Base-by-base conservation (phyloP, 2,329 filamentous ascomycete species). In the Curvularia spicifera region DNA sequence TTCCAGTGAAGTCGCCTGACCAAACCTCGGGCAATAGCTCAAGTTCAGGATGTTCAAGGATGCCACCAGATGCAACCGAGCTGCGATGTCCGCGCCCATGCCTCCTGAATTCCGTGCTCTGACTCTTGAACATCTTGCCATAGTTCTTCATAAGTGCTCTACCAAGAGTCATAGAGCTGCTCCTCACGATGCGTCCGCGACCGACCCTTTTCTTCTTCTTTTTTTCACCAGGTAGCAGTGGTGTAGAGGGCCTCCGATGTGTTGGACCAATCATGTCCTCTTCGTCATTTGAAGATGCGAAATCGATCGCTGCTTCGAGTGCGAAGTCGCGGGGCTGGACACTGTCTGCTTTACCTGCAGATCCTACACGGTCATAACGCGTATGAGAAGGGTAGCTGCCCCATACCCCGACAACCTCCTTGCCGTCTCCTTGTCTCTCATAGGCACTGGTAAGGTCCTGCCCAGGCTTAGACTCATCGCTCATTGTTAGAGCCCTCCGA, bases 151-250 rank as follows among this genome's bases (percentile, higher is more conserved):
- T 59, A 22, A 82, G 73, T 1, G 61, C 68, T 15, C 74, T 76
- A 5, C 76, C 73, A 54, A 81, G 78, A 0, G 73, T 79, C 70
- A 79, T 76, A 1, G 78, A 79, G 28, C 72, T 71, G 47, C 76
- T 78, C 78, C 89, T 91, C 22, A 91, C 83, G 39, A 87, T 87
- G 64, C 91, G 87, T 55, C 84, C 82, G 60, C 87, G 88, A 46
- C 85, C 85, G 24, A 82, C 79, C 72, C 89, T 89, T 69, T 89
- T 87, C 54, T 79, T 71, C 40, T 64, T 70, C 56, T 72, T 76
- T 48, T 72, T 76, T 42, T 70, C 63, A 0, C 67, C 67, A 5
- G 66, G 65, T 4, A 65, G 45, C 15, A 67, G 53, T 4, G 63
- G 59, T 4, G 66, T 63, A 7, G 69, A 67, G 1, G 63, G 55